Percentiles rank a stretch among this genome's conserved stretches.
phyloP scores from a whole-genome alignment of 2,329 filamentous ascomycete species.

The Dothistroma pini region DNA sequence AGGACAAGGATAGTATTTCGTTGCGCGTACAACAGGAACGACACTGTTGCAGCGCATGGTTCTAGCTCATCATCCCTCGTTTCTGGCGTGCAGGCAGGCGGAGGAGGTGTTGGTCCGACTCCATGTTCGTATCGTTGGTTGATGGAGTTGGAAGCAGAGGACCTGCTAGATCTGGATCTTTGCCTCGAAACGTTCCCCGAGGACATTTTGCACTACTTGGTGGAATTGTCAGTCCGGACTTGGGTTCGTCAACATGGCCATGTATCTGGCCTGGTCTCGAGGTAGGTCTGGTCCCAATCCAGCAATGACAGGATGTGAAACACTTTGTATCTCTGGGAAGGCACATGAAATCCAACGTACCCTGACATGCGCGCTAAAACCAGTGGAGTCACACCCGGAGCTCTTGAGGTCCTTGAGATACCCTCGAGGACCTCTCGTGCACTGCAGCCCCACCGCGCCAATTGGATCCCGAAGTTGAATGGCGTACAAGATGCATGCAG shows the following conservation, averaged over 20 bases:
- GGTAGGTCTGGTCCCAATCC: constrained; percentile 23
- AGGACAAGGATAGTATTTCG: constrained; percentile 78
- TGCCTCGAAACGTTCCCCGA: constrained; percentile 40
- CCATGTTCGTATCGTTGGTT: constrained; percentile 10
- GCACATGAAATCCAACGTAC: constrained; percentile 27
- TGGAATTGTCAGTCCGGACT: constrained; percentile 24
- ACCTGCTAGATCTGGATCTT: constrained; percentile 38
- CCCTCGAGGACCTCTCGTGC: constrained; percentile 28
- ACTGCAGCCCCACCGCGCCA: constrained; percentile 24
- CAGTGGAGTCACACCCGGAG: constrained; percentile 27
- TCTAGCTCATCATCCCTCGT: constrained; percentile 61
- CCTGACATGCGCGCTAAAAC: constrained; percentile 34
- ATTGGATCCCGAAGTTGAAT: constrained; percentile 21
- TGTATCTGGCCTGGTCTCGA: constrained; percentile 18
- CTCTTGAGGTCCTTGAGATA: constrained; percentile 15
- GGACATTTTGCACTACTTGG: constrained; percentile 41
- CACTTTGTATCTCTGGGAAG: constrained; percentile 1
- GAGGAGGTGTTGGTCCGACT: constrained; percentile 37
- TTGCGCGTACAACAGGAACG: constrained; percentile 85
- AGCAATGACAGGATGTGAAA: constrained; percentile 24
- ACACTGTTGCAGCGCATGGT: constrained; percentile 84
- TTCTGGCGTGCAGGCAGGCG: constrained; percentile 44
- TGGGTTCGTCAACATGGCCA: constrained; percentile 24
- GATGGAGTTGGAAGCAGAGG: constrained; percentile 28
- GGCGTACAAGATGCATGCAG: constrained; percentile 40